phyloP scores from a whole-genome alignment of 2,329 filamentous ascomycete genomes.

The Penicillium digitatum region DNA sequence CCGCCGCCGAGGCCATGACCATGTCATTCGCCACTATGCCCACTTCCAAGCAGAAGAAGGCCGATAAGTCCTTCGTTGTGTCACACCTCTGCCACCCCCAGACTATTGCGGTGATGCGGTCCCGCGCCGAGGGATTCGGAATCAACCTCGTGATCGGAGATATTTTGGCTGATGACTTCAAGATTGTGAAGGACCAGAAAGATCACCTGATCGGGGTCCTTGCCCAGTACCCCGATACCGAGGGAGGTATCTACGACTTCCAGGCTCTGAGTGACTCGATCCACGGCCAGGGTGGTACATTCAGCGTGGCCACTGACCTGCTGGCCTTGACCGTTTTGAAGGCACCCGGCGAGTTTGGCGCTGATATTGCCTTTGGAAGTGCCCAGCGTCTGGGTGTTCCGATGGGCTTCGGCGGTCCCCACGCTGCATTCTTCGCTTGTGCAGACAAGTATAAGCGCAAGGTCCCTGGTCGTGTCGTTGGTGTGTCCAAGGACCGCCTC shows the following conservation, averaged over 20 bases:
- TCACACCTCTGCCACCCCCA: conserved; percentile 79
- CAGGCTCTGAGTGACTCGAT: conserved; percentile 68
- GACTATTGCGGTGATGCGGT: conserved; percentile 77
- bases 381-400: conserved; percentile 89
- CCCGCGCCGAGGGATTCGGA: conserved; percentile 85
- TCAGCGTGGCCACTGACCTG: conserved; percentile 86
- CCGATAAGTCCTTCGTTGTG: conserved; percentile 77
- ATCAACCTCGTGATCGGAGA: conserved; percentile 73
- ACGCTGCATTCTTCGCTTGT: conserved; percentile 93
- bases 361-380: conserved; percentile 91
- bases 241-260: conserved; percentile 75
- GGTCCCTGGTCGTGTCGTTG: conserved; percentile 85
- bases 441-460: conserved; percentile 89
- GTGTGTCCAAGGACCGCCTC: conserved; percentile 83
- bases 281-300: conserved; percentile 71
- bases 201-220: conserved; percentile 83
- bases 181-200: conserved; percentile 67
- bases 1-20: conserved; percentile 93
- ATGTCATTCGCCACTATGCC: conserved; percentile 77
- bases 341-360: conserved; percentile 88
- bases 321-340: conserved; percentile 81
- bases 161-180: conserved; percentile 60
- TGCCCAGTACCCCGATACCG: conserved; percentile 91
- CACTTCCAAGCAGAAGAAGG: conserved; percentile 64
- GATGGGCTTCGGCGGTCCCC: conserved; percentile 88